These are phyloP conservation scores for Erysimum cheiranthoides DNA, from an alignment of 345 rosid species.

Conservation along the genomic window DNA sequence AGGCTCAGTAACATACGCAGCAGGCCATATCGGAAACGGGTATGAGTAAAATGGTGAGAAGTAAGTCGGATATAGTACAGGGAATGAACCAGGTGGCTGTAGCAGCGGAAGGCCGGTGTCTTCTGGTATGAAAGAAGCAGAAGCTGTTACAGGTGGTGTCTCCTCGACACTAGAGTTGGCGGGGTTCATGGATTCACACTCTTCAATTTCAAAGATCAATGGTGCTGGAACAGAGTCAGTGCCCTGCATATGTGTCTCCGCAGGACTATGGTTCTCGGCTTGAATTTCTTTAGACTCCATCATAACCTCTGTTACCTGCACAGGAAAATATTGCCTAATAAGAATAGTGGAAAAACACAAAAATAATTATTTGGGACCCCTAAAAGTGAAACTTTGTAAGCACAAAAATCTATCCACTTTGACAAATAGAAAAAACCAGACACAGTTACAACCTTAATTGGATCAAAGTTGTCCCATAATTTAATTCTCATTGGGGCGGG, in stretches of 20 bases:
- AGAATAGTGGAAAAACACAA: neutral
- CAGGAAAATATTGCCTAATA: neutral
- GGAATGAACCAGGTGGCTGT: conserved; percentile 55
- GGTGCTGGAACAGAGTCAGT: conserved; percentile 53
- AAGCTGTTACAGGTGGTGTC: conserved; percentile 26
- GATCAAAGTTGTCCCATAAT: too few relatives aligned
- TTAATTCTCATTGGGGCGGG: neutral
- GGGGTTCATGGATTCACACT: conserved; percentile 88
- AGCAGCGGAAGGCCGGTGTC: conserved; percentile 19
- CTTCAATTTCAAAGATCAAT: conserved; percentile 65
- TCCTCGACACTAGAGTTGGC: conserved; percentile 65
- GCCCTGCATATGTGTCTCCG: conserved; percentile 50
- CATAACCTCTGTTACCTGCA: conserved; percentile 48
- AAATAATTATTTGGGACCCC: neutral
- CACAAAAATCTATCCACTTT: neutral
- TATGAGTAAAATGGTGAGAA: conserved; percentile 65
- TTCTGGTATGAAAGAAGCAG: conserved; percentile 18
- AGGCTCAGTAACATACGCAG: conserved; percentile 48
- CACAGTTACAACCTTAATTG: too few relatives aligned
- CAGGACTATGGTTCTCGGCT: conserved; percentile 39
- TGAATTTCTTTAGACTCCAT: conserved; percentile 63
- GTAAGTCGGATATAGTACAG: conserved; percentile 68
- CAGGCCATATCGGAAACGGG: conserved; percentile 73
- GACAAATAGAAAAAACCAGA: neutral
- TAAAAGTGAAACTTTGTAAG: neutral